Conservation (phyloP, 768 basidiomycete genomes). For the Exsudoporus frostii region DNA sequence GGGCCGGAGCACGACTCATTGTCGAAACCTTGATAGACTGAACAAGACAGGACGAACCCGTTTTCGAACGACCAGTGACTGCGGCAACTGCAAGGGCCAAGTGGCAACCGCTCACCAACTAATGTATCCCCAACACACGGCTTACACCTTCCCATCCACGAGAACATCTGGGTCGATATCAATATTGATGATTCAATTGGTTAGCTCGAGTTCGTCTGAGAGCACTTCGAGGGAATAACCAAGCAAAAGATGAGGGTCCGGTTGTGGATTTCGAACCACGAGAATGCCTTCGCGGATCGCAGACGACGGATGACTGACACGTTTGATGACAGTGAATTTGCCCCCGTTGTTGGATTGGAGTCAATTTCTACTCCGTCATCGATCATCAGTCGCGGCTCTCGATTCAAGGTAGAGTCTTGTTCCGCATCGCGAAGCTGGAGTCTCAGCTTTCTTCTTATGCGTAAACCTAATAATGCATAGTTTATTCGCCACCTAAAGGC, state of each 20-base stretch:
- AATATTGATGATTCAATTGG: conserved; percentile 73
- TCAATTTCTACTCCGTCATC: too few species aligned
- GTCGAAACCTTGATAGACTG: background rate
- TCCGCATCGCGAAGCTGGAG: too few species aligned
- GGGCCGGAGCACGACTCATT: background rate
- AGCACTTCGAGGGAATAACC: conserved; percentile 50
- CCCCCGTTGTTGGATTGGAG: too few species aligned
- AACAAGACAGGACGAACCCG: background rate
- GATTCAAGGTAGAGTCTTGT: too few species aligned
- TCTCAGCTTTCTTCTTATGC: too few species aligned
- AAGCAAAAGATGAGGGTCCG: conserved; percentile 42
- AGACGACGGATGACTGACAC: too few species aligned
- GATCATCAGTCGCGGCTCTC: too few species aligned
- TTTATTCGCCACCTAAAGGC: too few species aligned
- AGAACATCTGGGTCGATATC: conserved; percentile 89
- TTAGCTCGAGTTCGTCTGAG: conserved; percentile 69
- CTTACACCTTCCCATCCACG: conserved; percentile 89
- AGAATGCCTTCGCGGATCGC: conserved; percentile 63
- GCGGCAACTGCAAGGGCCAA: background rate
- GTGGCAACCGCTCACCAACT: background rate
- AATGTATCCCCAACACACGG: conserved; percentile 27
- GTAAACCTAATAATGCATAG: too few species aligned
- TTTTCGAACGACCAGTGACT: background rate
- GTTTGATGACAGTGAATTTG: too few species aligned
- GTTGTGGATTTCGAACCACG: conserved; percentile 41